phyloP scores from a whole-genome alignment of 148 eudicot species.

The Mesembryanthemum crystallinum region DNA sequence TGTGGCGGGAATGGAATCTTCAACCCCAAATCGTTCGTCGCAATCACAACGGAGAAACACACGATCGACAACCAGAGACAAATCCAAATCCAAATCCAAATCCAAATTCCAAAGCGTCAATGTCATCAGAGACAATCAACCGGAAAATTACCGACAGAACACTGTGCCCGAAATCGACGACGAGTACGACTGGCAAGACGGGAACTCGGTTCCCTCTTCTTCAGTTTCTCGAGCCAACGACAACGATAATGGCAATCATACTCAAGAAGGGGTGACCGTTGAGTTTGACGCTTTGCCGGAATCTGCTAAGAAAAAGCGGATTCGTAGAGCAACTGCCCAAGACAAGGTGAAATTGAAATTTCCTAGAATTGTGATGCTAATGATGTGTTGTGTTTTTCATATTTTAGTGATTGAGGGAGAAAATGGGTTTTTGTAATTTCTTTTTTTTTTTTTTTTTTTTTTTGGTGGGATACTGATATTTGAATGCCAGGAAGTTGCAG shows the following conservation, averaged over 20 bases:
- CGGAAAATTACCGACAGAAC: slow-evolving; percentile 22
- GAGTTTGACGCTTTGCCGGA: slow-evolving; percentile 68
- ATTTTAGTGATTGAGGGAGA: neutral
- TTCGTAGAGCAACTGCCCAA: slow-evolving; percentile 76
- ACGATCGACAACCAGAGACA: neutral
- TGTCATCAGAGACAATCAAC: slow-evolving; percentile 31
- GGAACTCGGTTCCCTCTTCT: slow-evolving; percentile 35
- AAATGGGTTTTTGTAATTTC: neutral
- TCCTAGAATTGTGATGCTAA: neutral
- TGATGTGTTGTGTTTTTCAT: neutral
- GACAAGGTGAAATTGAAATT: slow-evolving; percentile 57
- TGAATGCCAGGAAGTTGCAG: slow-evolving; percentile 66
- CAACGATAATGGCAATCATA: slow-evolving; percentile 10
- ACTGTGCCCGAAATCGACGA: slow-evolving; percentile 12
- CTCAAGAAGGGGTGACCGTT: slow-evolving; percentile 51
- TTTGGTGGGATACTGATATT: neutral
- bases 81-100: slow-evolving; percentile 2
- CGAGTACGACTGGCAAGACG: slow-evolving; percentile 90
- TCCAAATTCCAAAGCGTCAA: slow-evolving; percentile 25
- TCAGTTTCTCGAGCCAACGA: slow-evolving; percentile 20
- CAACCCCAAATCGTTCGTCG: slow-evolving; percentile 10
- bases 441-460: neutral
- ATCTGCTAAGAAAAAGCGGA: slow-evolving; percentile 49
- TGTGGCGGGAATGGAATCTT: slow-evolving; percentile 30
- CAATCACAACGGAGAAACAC: slow-evolving; percentile 15